Percentiles rank a stretch among this genome's conserved stretches.
Evolutionary conservation across 2,329 filamentous ascomycete genomes (phyloP).

Genomic region (Plenodomus lindquistii): DNA sequence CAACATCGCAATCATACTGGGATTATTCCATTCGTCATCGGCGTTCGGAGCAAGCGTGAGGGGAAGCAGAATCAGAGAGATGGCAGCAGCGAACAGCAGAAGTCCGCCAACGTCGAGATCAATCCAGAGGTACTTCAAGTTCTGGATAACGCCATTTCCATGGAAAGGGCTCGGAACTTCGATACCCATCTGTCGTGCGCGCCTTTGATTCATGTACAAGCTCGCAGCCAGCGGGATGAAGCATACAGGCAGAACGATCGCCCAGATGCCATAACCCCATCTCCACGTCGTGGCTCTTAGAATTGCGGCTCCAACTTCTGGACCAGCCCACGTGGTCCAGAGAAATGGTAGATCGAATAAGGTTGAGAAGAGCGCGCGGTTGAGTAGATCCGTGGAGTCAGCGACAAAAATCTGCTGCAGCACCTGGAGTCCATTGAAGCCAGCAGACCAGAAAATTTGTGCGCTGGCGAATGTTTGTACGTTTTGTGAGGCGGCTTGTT

Average conservation of each 20-base stretch:
- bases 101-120: slow-evolving; percentile 58
- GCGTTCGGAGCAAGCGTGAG: slow-evolving; percentile 48
- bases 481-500: slow-evolving; percentile 59
- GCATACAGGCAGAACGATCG: slow-evolving; percentile 60
- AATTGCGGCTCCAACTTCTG: slow-evolving; percentile 55
- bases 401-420: slow-evolving; percentile 68
- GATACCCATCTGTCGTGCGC: slow-evolving; percentile 55
- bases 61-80: slow-evolving; percentile 56
- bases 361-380: slow-evolving; percentile 63
- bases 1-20: slow-evolving; percentile 56
- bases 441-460: slow-evolving; percentile 66
- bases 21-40: slow-evolving; percentile 47
- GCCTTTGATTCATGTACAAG: slow-evolving; percentile 57
- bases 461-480: slow-evolving; percentile 57
- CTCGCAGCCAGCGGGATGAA: slow-evolving; percentile 60
- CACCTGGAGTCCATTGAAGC: slow-evolving; percentile 63
- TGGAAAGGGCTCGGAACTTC: slow-evolving; percentile 47
- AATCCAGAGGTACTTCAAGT: slow-evolving; percentile 55
- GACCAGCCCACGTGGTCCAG: slow-evolving; percentile 64
- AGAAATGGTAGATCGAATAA: slow-evolving; percentile 64
- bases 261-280: slow-evolving; percentile 67
- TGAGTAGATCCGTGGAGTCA: slow-evolving; percentile 60
- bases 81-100: slow-evolving; percentile 53
- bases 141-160: slow-evolving; percentile 37
- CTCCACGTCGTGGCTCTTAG: slow-evolving; percentile 58